Conservation (phyloP, 768 basidiomycete species). For the Trametes cingulata region DNA sequence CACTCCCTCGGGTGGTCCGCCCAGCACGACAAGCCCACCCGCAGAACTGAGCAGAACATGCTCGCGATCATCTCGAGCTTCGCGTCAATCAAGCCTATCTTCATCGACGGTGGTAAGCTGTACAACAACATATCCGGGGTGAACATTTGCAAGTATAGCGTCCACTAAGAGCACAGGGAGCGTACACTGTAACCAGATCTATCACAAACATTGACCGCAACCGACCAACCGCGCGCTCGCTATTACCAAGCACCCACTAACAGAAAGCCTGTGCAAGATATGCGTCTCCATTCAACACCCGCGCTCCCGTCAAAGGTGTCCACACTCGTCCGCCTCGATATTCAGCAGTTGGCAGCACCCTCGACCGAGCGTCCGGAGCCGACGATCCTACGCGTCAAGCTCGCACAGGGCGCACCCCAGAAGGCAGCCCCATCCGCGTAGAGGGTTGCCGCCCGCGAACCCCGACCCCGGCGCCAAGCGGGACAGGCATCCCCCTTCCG, state of each 20-base stretch:
- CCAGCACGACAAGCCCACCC: conserved; percentile 2
- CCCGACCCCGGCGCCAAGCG: conserved; percentile 14
- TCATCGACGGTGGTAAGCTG: neutral
- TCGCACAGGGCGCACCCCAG: conserved; percentile 24
- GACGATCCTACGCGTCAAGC: conserved; percentile 6
- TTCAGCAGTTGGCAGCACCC: too few relatives aligned
- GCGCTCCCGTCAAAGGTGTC: too few relatives aligned
- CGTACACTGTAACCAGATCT: conserved; percentile 8
- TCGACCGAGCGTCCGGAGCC: neutral
- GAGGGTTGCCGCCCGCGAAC: conserved; percentile 21
- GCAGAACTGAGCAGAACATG: neutral
- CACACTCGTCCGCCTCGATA: too few relatives aligned
- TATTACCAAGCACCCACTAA: neutral
- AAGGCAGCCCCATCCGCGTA: conserved; percentile 22
- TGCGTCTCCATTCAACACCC: too few relatives aligned
- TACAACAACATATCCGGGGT: neutral
- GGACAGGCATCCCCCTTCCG: conserved; percentile 5
- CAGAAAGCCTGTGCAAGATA: too few relatives aligned
- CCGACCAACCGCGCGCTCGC: neutral
- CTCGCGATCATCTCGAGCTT: neutral
- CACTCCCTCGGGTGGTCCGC: neutral
- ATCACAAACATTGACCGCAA: conserved; percentile 4
- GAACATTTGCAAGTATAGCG: neutral
- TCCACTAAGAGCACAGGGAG: conserved; percentile 6
- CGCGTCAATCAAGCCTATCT: neutral